Evolutionary conservation across 2,329 filamentous ascomycete genomes (phyloP).

Genomic region (Cryphonectria nitschkei): DNA sequence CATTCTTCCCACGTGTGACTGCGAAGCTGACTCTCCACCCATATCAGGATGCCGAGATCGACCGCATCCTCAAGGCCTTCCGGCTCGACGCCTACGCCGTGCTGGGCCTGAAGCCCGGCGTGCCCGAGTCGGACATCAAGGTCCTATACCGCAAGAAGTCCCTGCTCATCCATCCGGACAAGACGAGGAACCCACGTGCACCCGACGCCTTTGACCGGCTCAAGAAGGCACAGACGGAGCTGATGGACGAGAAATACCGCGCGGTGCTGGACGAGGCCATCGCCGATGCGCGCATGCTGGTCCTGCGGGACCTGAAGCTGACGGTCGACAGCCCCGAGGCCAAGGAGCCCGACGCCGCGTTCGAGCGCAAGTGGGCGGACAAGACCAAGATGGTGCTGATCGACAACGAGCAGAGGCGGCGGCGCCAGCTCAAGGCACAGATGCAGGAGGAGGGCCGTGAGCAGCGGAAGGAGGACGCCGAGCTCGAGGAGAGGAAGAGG

Average conservation of each 20-base stretch:
- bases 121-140: constrained; percentile 96
- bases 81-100: constrained; percentile 82
- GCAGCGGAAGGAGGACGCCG: constrained; percentile 83
- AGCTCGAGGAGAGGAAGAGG: constrained; percentile 77
- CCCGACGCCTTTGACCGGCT: constrained; percentile 96
- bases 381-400: constrained; percentile 89
- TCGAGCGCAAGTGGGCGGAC: constrained; percentile 83
- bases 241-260: constrained; percentile 94
- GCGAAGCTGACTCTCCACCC: neutral
- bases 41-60: constrained; percentile 85
- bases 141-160: constrained; percentile 93
- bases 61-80: constrained; percentile 90
- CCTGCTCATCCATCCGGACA: constrained; percentile 98
- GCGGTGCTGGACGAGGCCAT: constrained; percentile 89
- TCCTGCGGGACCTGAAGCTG: constrained; percentile 94
- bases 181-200: constrained; percentile 86
- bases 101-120: constrained; percentile 91
- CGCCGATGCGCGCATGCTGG: constrained; percentile 89
- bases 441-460: constrained; percentile 96
- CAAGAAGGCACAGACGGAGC: constrained; percentile 88
- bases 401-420: constrained; percentile 85
- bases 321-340: constrained; percentile 86
- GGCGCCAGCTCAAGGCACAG: constrained; percentile 87
- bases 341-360: constrained; percentile 70
- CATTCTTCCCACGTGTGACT: neutral